Evolutionary conservation across 805 yeast genomes (phyloP), one percentile per base, ranked within the genome.

Genomic region (Zygoascus tannicola): DNA sequence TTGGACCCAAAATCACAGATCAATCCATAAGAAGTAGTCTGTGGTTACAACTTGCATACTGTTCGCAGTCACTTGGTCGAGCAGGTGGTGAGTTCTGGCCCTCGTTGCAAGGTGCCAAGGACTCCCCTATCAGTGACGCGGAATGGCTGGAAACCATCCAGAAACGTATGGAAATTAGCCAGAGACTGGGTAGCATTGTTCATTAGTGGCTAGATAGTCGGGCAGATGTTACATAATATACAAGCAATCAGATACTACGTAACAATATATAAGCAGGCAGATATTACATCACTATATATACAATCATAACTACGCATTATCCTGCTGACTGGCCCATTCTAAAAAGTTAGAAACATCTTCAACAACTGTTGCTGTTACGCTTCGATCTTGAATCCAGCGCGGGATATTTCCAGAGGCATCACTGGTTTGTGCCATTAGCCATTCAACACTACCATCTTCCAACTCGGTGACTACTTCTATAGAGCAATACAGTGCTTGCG

Each of bases 41-140:
- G 19, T 74, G 88, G 50, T 64, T 90, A 28, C 98, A 90, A 62
- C 63, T 88, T 32, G 78, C 85, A 1, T 90, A 88, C 63, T 85
- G 95, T 51, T 81, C 95, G n/a, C 86, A 82, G 57, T 80, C 95
- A 32, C 67, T 90, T 42, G 79, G 82, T 1, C 68, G 87, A 49
- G 75, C 76, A 18, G 81, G 84, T 12, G 76, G 76, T 3, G 85
- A 82, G 53, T 84, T 85, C 58, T 81, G 84, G 63, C 59, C 62
- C 8, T 30, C 52, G 3, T 45, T 56, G 4, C 56, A 50, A 30
- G 47, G 69, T 2, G 22, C 50, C 5, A 52, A 48, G 30, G 40
- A 43, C 18, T 45, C 45, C 4, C 50, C 54, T 4, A 43, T 59
- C 2, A 61, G 67, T n/a, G 56, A 60, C 21, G 49, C 52, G 4